These are phyloP conservation scores for Stephania yunnanensis DNA, from an alignment of 164 flowering plant genomes.

Conservation along the genomic window DNA sequence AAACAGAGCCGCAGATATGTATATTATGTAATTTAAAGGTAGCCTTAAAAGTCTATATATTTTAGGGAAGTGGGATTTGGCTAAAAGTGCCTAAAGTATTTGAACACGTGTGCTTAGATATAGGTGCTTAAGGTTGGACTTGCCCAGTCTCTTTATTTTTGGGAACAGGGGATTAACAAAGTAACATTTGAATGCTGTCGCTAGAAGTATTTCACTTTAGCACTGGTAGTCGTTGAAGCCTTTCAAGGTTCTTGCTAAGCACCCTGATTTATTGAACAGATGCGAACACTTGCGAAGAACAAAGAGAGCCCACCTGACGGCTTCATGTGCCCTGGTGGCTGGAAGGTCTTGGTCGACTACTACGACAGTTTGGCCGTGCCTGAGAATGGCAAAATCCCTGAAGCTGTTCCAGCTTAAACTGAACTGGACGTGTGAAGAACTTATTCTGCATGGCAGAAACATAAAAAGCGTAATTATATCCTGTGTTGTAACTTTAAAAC, in stretches of 20 bases:
- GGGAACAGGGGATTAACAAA: background rate
- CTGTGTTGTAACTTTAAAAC: slow-evolving; percentile 12
- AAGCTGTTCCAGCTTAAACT: slow-evolving; percentile 50
- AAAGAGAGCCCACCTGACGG: slow-evolving; percentile 87
- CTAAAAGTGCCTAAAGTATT: no score
- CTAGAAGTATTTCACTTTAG: background rate
- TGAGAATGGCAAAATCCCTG: slow-evolving; percentile 45
- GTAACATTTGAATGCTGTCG: background rate
- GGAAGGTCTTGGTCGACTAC: slow-evolving; percentile 86
- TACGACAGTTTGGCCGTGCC: slow-evolving; percentile 59
- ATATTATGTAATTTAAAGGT: no score
- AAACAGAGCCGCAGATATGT: no score
- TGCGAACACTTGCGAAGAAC: slow-evolving; percentile 86
- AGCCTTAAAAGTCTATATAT: no score
- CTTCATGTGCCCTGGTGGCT: slow-evolving; percentile 96
- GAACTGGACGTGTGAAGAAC: slow-evolving; percentile 1
- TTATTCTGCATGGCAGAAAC: slow-evolving; percentile 26
- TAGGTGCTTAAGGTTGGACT: no score
- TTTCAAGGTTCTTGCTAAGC: background rate
- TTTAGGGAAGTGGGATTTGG: no score
- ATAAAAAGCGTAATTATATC: slow-evolving; percentile 20
- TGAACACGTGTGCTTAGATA: no score
- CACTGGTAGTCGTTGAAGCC: background rate
- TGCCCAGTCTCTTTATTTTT: background rate
- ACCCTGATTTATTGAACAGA: slow-evolving; percentile 35